Percentiles rank a stretch among this genome's conserved stretches.
phyloP scores from a whole-genome alignment of 2,329 filamentous ascomycete species.

The Fusarium foetens region DNA sequence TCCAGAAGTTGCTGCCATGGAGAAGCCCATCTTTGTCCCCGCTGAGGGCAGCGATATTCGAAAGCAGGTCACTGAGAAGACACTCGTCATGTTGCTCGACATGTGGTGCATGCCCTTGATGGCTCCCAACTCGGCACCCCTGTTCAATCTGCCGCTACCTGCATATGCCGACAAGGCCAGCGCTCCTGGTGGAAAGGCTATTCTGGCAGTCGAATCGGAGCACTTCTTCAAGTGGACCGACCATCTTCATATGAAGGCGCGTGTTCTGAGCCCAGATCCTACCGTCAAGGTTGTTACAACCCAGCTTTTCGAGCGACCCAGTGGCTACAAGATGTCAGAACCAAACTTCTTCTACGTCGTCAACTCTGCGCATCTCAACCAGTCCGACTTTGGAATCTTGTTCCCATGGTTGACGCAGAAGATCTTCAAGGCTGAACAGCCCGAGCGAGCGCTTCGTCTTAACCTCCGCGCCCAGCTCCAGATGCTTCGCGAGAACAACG shows the following conservation, averaged over 20 bases:
- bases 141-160: constrained; percentile 79
- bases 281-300: constrained; percentile 54
- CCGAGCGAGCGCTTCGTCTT: constrained; percentile 67
- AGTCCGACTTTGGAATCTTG: constrained; percentile 84
- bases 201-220: constrained; percentile 79
- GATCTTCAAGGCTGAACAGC: constrained; percentile 66
- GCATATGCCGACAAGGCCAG: constrained; percentile 65
- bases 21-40: constrained; percentile 71
- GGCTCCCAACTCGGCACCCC: constrained; percentile 67
- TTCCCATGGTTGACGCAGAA: constrained; percentile 77
- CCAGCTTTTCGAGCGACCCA: constrained; percentile 54
- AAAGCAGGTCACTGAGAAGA: constrained; percentile 73
- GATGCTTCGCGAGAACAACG: constrained; percentile 61
- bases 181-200: constrained; percentile 64
- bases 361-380: constrained; percentile 80
- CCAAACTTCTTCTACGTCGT: constrained; percentile 80
- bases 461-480: constrained; percentile 70
- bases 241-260: constrained; percentile 76
- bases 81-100: constrained; percentile 76
- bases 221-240: constrained; percentile 82
- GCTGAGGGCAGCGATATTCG: constrained; percentile 64
- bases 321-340: constrained; percentile 56
- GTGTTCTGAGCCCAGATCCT: constrained; percentile 69
- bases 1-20: constrained; percentile 58
- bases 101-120: constrained; percentile 82